Evolutionary conservation across 1,284 basidiomycete species (phyloP).

Genomic region (Trichosporon coremiiforme): DNA sequence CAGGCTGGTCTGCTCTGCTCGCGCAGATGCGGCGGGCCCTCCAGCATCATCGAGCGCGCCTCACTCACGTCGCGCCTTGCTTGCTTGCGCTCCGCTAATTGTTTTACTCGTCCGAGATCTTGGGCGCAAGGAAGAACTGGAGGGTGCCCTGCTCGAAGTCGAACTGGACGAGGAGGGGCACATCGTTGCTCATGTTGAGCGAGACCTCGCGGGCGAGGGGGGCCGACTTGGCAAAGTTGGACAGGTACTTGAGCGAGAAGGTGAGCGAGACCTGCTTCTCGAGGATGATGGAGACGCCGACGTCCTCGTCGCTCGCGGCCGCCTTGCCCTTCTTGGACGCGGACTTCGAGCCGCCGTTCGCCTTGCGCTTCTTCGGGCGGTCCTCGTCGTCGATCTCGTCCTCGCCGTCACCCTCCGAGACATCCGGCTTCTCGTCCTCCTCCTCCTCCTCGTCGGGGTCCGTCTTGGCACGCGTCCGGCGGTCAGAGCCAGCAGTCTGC

Average conservation of each 20-base stretch:
- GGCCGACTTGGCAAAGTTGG: slow-evolving; percentile 93
- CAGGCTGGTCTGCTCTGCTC: too few relatives aligned
- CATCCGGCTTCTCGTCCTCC: slow-evolving; percentile 57
- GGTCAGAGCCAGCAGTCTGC: slow-evolving; percentile 62
- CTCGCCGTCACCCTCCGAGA: slow-evolving; percentile 55
- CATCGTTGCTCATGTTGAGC: slow-evolving; percentile 87
- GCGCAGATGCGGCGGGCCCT: too few relatives aligned
- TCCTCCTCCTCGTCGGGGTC: slow-evolving; percentile 61
- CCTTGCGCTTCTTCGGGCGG: slow-evolving; percentile 51
- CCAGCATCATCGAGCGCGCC: too few relatives aligned
- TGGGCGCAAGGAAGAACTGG: slow-evolving; percentile 56
- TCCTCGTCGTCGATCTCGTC: slow-evolving; percentile 58
- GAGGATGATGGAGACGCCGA: slow-evolving; percentile 76
- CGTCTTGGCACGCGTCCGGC: slow-evolving; percentile 57
- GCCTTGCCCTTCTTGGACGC: slow-evolving; percentile 65
- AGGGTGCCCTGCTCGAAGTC: slow-evolving; percentile 57
- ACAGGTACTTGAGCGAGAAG: slow-evolving; percentile 95
- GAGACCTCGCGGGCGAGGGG: slow-evolving; percentile 74
- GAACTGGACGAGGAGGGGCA: slow-evolving; percentile 75
- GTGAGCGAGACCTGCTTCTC: slow-evolving; percentile 90
- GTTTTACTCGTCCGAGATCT: slow-evolving; percentile 38
- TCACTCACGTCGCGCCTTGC: too few relatives aligned
- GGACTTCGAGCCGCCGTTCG: slow-evolving; percentile 56
- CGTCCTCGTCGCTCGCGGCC: slow-evolving; percentile 52
- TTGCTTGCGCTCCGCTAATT: too few relatives aligned